Base-by-base conservation (phyloP, 2,329 filamentous ascomycete species). In the Calonectria pteridis region DNA sequence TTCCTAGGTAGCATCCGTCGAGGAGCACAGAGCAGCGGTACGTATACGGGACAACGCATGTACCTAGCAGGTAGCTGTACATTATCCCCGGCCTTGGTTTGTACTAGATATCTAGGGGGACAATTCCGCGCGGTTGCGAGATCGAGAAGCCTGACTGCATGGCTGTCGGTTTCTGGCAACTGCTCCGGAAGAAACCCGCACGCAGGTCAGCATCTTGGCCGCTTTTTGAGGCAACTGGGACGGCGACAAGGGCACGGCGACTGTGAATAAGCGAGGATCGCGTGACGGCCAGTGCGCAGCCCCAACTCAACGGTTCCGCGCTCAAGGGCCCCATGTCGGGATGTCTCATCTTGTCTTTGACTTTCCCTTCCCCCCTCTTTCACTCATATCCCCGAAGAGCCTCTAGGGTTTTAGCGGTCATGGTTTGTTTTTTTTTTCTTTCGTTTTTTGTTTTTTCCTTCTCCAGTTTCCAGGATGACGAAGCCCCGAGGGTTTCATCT, bases 211-310 rank as follows among this genome's bases (percentile, higher is more conserved):
- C 37, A 49, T 64, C 59, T 62, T 46, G 35, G 37, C 59, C 18
- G 59, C 59, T 40, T 64, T 49, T 62, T 26, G 59, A 64, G 59
- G 49, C 49, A 26, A 40, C 50, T 53, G 20, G 62, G 46, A 64
- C 67, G 37, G 37, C 13, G 55, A 37, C 55, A 40, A 62, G 55
- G 55, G 55, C 55, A 40, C 23, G 37, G 23, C 55, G 33, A 62
- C 55, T 16, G 55, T n/a, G 40, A 62, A 71, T 72, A 72, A 76
- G 78, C 71, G 69, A 71, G 73, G 73, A 73, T 75, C 71, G 67
- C 62, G 62, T 55, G 53, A 73, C 53, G 70, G 71, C 70, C 71
- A 69, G 46, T 70, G 73, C 73, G 67, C 50, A 71, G 69, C 64
- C 50, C 67, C 65, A 70, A 59, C 70, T 73, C 64, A 64, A 71